Evolutionary conservation across 345 rosid species (phyloP).

Genomic region (Hibiscus mutabilis): DNA sequence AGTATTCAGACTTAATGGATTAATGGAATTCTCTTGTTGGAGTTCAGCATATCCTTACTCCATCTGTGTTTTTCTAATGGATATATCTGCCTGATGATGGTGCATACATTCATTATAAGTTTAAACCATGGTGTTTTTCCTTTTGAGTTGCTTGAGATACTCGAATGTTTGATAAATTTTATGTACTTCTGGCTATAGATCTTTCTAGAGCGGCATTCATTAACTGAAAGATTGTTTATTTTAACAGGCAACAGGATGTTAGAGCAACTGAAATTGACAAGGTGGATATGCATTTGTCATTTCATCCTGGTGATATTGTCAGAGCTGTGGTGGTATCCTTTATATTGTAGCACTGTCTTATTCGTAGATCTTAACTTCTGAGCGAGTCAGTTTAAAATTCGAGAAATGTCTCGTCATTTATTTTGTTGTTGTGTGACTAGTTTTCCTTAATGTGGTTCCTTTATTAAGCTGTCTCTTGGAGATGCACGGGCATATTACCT

Average conservation of each 20-base stretch:
- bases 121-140: background rate
- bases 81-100: too few species aligned
- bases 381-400: background rate
- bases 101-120: background rate
- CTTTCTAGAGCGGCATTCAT: background rate
- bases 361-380: background rate
- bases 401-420: background rate
- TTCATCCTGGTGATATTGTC: conserved; percentile 81
- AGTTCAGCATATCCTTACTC: background rate
- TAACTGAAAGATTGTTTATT: background rate
- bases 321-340: conserved; percentile 91
- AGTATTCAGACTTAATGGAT: background rate
- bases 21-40: background rate
- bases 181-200: background rate
- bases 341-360: conserved; percentile 9
- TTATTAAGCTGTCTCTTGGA: conserved; percentile 73
- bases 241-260: conserved; percentile 83
- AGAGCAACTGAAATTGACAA: conserved; percentile 90
- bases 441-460: conserved; percentile 20
- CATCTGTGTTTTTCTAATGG: background rate
- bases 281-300: conserved; percentile 80
- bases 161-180: background rate
- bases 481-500: conserved; percentile 92
- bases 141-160: background rate
- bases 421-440: background rate